These are phyloP conservation scores for Bidens hawaiensis DNA, from an alignment of 140 eudicot genomes.

Conservation along the genomic window DNA sequence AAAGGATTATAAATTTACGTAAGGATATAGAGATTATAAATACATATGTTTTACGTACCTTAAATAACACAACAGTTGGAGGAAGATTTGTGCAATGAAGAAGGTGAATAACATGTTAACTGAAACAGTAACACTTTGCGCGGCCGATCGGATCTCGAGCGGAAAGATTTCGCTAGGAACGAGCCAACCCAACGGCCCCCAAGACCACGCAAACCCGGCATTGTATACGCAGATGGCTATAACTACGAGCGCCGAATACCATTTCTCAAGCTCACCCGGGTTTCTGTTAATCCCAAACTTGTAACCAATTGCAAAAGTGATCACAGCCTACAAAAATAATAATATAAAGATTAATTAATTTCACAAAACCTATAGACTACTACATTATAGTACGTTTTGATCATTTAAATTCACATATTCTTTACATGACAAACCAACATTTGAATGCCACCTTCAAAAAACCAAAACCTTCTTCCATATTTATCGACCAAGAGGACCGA, in stretches of 20 bases:
- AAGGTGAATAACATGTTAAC: slow-evolving; percentile 63
- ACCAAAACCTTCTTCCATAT: no score
- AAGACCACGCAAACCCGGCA: slow-evolving; percentile 60
- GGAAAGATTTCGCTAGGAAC: slow-evolving; percentile 73
- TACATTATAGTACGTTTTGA: no score
- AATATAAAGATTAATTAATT: neutral
- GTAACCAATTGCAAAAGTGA: slow-evolving; percentile 19
- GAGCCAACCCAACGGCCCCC: slow-evolving; percentile 72
- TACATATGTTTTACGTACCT: no score
- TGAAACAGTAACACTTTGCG: slow-evolving; percentile 42
- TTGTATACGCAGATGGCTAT: slow-evolving; percentile 43
- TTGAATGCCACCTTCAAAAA: no score
- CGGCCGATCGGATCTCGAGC: slow-evolving; percentile 48
- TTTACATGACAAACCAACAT: slow-evolving; percentile 43
- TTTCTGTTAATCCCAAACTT: slow-evolving; percentile 41
- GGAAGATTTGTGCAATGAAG: slow-evolving; percentile 42
- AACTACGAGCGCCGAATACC: slow-evolving; percentile 24
- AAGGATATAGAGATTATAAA: no score
- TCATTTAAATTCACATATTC: no score
- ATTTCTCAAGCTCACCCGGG: no score
- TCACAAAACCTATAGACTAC: no score
- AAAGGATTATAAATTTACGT: no score
- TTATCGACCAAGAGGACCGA: slow-evolving; percentile 31
- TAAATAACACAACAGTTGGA: slow-evolving; percentile 36
- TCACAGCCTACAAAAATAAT: slow-evolving; percentile 16